Evolutionary conservation across 2,329 filamentous ascomycete species (phyloP), one percentile per base, ranked within the genome.

Genomic region (Botrytis galanthina): DNA sequence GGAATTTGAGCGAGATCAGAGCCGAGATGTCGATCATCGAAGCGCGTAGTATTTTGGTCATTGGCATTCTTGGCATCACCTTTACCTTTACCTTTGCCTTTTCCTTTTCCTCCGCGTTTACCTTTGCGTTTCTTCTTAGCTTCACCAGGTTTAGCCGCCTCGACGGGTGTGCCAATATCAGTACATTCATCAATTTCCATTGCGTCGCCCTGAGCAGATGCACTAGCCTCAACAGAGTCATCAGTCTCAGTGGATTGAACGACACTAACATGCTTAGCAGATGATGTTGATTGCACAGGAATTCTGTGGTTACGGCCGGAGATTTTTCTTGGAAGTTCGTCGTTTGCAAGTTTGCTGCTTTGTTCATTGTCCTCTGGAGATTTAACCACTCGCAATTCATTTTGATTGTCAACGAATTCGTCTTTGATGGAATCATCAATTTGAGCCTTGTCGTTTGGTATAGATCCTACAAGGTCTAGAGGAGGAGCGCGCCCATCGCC

Each of bases 1-100:
- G 48, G 70, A 10, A 46, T 16, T 35, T 60, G 61, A 26, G 61
- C 67, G 22, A 60, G 37, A 32, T 72, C 70, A 44, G 70, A 68
- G n/a, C 62, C 46, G 35, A 37, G 22, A 46, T n/a, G 18, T 59
- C 18, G 18, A 26, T 44, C 54, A 16, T 42, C 39, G 20, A 42
- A 14, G 14, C 4, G 22, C n/a, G 32, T 44, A 4, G 54, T 14
- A 8, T 18, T 46, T 20, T 22, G 39, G 14, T 71, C 69, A 37
- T 29, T 10, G 22, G 37, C 18, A 54, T 48, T 44, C n/a, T 39
- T 51, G 7, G 29, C 26, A 35, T 32, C 16, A 3, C 32, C 48
- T 42, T 42, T 32, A 57, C 26, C 48, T 51, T 51, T 51, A 3
- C 48, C 48, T n/a, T 51, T 51, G 1, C 48, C 48, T 48, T 48